Percentiles rank a stretch among this genome's conserved stretches.
Evolutionary conservation across 352 stramenopile species (phyloP).

Genomic region (Globisporangium parvum): DNA sequence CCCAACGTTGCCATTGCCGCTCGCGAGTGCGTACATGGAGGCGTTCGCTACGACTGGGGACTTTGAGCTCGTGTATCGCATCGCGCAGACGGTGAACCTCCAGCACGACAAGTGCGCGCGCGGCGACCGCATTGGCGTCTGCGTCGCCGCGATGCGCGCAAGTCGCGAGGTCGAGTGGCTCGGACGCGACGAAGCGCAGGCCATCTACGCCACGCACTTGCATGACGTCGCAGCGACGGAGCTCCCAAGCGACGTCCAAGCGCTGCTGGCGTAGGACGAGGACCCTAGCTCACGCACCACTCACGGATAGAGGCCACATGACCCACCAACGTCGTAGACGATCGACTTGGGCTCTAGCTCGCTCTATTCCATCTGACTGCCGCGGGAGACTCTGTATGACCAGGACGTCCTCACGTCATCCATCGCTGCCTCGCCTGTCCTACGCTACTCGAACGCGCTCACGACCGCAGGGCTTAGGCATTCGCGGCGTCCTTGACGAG

Average conservation of each 20-base stretch:
- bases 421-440: too few relatives aligned
- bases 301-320: neutral
- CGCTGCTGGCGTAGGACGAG: neutral
- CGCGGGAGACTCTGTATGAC: too few relatives aligned
- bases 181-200: slow-evolving; percentile 1
- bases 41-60: neutral
- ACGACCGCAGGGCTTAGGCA: slow-evolving; percentile 12
- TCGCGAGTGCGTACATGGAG: slow-evolving; percentile 5
- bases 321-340: neutral
- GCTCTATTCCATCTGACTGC: too few relatives aligned
- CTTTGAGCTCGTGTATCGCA: slow-evolving; percentile 8
- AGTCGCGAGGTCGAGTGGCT: slow-evolving; percentile 8
- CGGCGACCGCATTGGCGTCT: neutral
- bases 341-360: neutral
- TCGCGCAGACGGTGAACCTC: slow-evolving; percentile 2
- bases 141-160: slow-evolving; percentile 4
- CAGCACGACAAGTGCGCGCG: slow-evolving; percentile 1
- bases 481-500: slow-evolving; percentile 28
- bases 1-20: slow-evolving; percentile 6
- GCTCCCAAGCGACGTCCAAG: slow-evolving; percentile 3
- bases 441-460: too few relatives aligned
- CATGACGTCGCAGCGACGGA: neutral
- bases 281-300: neutral
- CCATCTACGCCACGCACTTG: neutral
- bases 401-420: too few relatives aligned